Percentiles rank a stretch among this genome's conserved stretches.
Conservation (phyloP, 2,329 filamentous ascomycete species). For the Dactylellina sp. region DNA sequence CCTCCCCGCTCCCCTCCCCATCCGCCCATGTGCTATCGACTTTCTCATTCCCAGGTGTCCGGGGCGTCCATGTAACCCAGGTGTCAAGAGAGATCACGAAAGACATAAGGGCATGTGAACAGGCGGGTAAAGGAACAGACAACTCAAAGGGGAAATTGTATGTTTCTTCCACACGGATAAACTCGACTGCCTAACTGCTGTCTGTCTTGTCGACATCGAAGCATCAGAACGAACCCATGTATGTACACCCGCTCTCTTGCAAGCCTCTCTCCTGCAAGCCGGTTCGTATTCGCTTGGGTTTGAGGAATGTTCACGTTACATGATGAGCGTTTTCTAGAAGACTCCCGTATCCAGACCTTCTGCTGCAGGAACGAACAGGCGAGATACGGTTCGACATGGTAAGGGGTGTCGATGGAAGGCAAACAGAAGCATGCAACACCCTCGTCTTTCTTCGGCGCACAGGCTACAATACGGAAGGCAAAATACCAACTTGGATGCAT, state of each 20-base stretch:
- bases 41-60: background rate
- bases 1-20: too few species aligned
- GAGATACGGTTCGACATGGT: slow-evolving; percentile 39
- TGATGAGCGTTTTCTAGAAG: slow-evolving; percentile 52
- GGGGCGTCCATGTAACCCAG: background rate
- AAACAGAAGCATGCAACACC: slow-evolving; percentile 21
- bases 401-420: slow-evolving; percentile 12
- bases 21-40: slow-evolving; percentile 4
- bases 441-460: slow-evolving; percentile 27
- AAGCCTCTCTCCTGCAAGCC: too few species aligned
- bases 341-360: slow-evolving; percentile 45
- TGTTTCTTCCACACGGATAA: slow-evolving; percentile 38
- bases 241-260: too few species aligned
- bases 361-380: slow-evolving; percentile 48
- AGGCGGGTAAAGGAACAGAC: slow-evolving; percentile 36
- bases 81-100: slow-evolving; percentile 6
- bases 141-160: slow-evolving; percentile 39
- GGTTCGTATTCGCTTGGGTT: slow-evolving; percentile 51
- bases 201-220: slow-evolving; percentile 19
- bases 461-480: slow-evolving; percentile 36
- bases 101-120: slow-evolving; percentile 18
- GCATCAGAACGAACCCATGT: too few species aligned
- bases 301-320: slow-evolving; percentile 11
- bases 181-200: slow-evolving; percentile 50
- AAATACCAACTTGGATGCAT: slow-evolving; percentile 5